These are phyloP conservation scores for Exophiala aquamarina DNA, from an alignment of 2,329 filamentous ascomycete species.

Conservation along the genomic window DNA sequence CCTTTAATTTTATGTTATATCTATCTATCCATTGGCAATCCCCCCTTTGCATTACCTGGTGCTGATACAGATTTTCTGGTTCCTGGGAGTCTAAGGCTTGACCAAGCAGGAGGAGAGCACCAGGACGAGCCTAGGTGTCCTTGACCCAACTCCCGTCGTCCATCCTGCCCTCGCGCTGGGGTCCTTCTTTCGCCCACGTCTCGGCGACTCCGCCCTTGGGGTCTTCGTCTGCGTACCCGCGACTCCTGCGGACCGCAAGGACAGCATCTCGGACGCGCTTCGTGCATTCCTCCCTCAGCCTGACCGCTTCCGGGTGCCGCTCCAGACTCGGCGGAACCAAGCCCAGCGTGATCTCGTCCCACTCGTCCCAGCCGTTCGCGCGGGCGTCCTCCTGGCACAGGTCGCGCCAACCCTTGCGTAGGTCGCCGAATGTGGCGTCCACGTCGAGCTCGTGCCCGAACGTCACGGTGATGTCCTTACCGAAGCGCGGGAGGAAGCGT, in stretches of 20 bases:
- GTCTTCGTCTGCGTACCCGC: conserved; percentile 79
- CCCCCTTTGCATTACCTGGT: no score
- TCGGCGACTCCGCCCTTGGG: conserved; percentile 73
- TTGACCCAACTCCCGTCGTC: conserved; percentile 60
- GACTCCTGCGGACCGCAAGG: conserved; percentile 68
- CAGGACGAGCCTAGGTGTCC: no score
- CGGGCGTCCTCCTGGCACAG: conserved; percentile 43
- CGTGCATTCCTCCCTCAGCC: conserved; percentile 77
- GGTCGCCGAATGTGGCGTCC: conserved; percentile 73
- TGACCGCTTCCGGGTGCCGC: conserved; percentile 71
- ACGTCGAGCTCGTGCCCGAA: conserved; percentile 78
- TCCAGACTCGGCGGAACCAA: conserved; percentile 66
- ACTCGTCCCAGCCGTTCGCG: conserved; percentile 16
- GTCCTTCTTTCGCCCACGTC: conserved; percentile 69
- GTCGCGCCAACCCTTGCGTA: conserved; percentile 71
- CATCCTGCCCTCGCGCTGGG: conserved; percentile 54
- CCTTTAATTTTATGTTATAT: no score
- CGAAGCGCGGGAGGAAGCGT: conserved; percentile 73
- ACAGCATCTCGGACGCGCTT: conserved; percentile 76
- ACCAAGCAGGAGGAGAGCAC: no score
- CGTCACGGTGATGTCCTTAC: conserved; percentile 68
- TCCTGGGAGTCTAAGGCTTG: no score
- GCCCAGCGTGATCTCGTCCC: conserved; percentile 43
- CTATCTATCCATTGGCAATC: no score
- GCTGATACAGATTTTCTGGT: no score